Percentiles rank a stretch among this genome's conserved stretches.
Conservation (phyloP, 1,284 basidiomycete genomes). For the Cryptococcus amylolentus region DNA sequence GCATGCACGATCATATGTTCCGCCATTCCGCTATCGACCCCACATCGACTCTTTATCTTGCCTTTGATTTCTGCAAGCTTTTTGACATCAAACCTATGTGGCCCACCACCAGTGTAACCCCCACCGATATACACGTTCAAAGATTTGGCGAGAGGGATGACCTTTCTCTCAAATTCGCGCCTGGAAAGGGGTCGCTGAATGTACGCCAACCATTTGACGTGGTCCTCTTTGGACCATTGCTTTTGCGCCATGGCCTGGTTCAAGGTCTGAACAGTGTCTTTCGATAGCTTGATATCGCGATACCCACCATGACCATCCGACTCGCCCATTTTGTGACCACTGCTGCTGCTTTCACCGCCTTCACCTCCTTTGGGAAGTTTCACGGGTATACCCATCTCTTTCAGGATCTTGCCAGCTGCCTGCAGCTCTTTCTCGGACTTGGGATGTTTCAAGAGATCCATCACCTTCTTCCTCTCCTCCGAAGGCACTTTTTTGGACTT, state of each 20-base stretch:
- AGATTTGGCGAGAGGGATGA: slow-evolving; percentile 10
- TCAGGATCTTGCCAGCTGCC: not conserved
- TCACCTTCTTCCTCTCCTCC: slow-evolving; percentile 1
- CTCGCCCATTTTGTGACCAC: not conserved
- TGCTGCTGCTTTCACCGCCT: not conserved
- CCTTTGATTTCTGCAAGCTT: not conserved
- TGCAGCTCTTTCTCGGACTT: slow-evolving; percentile 4
- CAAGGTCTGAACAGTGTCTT: not conserved
- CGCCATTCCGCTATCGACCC: not conserved
- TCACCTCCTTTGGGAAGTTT: not conserved
- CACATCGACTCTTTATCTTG: not conserved
- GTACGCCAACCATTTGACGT: slow-evolving; percentile 2
- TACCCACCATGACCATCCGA: slow-evolving; percentile 7
- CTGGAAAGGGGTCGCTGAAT: slow-evolving; percentile 5
- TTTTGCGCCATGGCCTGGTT: not conserved
- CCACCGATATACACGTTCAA: slow-evolving; percentile 5
- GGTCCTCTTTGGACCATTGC: not conserved
- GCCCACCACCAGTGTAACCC: slow-evolving; percentile 8
- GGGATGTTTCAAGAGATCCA: slow-evolving; percentile 5
- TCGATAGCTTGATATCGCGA: slow-evolving; percentile 8
- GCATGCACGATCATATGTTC: slow-evolving; percentile 10
- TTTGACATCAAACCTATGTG: slow-evolving; percentile 4
- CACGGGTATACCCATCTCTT: slow-evolving; percentile 3
- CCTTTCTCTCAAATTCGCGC: slow-evolving; percentile 6
- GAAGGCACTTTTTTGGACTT: not conserved